Percentiles rank a stretch among this genome's conserved stretches.
Conservation (phyloP, 164 flowering plant genomes). For the Amborella trichopoda region DNA sequence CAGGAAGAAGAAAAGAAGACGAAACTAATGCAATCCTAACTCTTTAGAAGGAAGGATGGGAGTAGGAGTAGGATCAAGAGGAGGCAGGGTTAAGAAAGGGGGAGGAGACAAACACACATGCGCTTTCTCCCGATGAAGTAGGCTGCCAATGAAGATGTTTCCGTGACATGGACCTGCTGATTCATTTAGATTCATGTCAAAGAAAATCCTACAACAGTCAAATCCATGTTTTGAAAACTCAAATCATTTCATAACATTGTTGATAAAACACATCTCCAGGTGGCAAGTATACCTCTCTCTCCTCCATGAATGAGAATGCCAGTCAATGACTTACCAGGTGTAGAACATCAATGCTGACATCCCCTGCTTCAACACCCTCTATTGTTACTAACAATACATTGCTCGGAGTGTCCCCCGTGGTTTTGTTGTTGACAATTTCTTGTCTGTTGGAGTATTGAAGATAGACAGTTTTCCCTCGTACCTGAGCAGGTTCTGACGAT, state of each 20-base stretch:
- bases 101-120: slow-evolving; percentile 18
- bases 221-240: background rate
- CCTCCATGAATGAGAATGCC: background rate
- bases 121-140: slow-evolving; percentile 24
- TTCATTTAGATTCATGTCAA: slow-evolving; percentile 8
- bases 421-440: slow-evolving; percentile 81
- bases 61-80: background rate
- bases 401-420: slow-evolving; percentile 77
- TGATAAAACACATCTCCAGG: slow-evolving; percentile 1
- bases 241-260: background rate
- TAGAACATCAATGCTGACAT: slow-evolving; percentile 86
- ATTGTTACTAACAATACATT: slow-evolving; percentile 84
- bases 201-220: slow-evolving; percentile 10
- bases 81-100: slow-evolving; percentile 10
- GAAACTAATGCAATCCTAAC: background rate
- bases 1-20: background rate
- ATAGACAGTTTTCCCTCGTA: slow-evolving; percentile 83
- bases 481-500: slow-evolving; percentile 79
- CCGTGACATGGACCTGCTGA: slow-evolving; percentile 20
- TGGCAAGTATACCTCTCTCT: background rate
- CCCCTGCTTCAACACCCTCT: slow-evolving; percentile 83
- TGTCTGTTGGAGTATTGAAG: slow-evolving; percentile 83
- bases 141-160: slow-evolving; percentile 20
- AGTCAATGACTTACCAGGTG: slow-evolving; percentile 44
- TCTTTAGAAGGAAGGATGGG: background rate